Base-by-base conservation (phyloP, 2,329 filamentous ascomycete genomes). In the Pseudogymnoascus sp. region DNA sequence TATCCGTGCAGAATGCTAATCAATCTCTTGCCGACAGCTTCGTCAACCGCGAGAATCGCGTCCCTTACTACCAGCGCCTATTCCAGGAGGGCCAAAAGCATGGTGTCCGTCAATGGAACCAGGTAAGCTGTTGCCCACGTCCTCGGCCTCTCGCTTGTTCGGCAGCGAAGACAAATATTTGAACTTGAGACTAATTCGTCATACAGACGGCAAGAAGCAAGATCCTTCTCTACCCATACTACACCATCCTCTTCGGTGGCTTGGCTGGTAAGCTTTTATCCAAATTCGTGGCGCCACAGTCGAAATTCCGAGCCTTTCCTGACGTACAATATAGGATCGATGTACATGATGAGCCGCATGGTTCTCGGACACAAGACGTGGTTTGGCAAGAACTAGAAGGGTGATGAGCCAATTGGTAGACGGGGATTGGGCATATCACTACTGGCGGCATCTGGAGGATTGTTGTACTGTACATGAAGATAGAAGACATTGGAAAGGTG, bases 281-380 rank as follows among this genome's bases (percentile, higher is more conserved):
- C 15, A 12, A 33, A 30, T 52, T 18, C n/a, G 30, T 48, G 23
- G 10, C 35, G 10, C 33, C 28, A 38, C 18, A 18, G 30, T 56
- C 6, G 38, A 39, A 9, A 8, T 30, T 48, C 57, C 21, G 37
- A 13, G 26, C 15, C 3, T 48, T 34, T 60, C 28, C 41, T 60
- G 19, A 58, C 10, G 33, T 15, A 41, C 15, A 3, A 57, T 38
- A 55, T 61, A 76, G 76, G 71, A 59, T 71, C 73, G 65, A 76
- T 89, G 75, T 92, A 88, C 78, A 86, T 85, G 77, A 85, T 88
- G 77, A 76, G 79, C 73, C 86, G 89, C 72, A 84, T 88, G 77
- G 76, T 88, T 65, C 72, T 85, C 64, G 89, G 89, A 70, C 83
- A 92, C 80, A 92, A 90, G 82, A 89, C 85, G 63, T 91, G 85